phyloP scores from a whole-genome alignment of 768 basidiomycete genomes.

The Neoboletus subvelutipes region DNA sequence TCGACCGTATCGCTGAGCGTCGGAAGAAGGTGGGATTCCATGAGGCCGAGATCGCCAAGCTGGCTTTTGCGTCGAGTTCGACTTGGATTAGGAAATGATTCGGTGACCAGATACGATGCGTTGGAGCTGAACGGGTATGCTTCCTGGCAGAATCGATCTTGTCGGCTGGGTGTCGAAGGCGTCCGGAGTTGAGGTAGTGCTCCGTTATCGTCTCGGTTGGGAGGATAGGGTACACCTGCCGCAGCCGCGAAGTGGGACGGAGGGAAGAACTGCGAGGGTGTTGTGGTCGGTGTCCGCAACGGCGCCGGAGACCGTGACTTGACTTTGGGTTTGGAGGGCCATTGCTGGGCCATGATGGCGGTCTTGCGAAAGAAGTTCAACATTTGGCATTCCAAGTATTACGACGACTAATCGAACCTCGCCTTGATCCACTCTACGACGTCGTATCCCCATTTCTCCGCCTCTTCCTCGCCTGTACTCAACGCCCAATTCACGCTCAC shows the following conservation, averaged over 20 bases:
- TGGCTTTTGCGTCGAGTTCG: slow-evolving; percentile 38
- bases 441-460: slow-evolving; percentile 61
- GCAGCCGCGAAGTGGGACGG: slow-evolving; percentile 58
- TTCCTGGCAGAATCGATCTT: slow-evolving; percentile 2
- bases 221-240: slow-evolving; percentile 36
- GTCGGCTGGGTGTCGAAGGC: slow-evolving; percentile 3
- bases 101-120: slow-evolving; percentile 2
- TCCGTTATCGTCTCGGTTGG: slow-evolving; percentile 4
- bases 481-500: slow-evolving; percentile 53
- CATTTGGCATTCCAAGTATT: slow-evolving; percentile 5
- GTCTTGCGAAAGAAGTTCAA: neutral
- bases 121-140: slow-evolving; percentile 18
- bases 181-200: neutral
- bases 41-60: slow-evolving; percentile 51
- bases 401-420: slow-evolving; percentile 5
- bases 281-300: slow-evolving; percentile 25
- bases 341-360: slow-evolving; percentile 9
- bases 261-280: slow-evolving; percentile 45
- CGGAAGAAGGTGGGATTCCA: slow-evolving; percentile 67
- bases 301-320: slow-evolving; percentile 45
- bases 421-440: slow-evolving; percentile 38
- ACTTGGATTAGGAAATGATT: slow-evolving; percentile 3
- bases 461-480: slow-evolving; percentile 52
- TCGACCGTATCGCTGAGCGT: slow-evolving; percentile 71
- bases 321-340: slow-evolving; percentile 27